Base-by-base conservation (phyloP, 2,329 filamentous ascomycete species). In the Penicillium verrucosum region DNA sequence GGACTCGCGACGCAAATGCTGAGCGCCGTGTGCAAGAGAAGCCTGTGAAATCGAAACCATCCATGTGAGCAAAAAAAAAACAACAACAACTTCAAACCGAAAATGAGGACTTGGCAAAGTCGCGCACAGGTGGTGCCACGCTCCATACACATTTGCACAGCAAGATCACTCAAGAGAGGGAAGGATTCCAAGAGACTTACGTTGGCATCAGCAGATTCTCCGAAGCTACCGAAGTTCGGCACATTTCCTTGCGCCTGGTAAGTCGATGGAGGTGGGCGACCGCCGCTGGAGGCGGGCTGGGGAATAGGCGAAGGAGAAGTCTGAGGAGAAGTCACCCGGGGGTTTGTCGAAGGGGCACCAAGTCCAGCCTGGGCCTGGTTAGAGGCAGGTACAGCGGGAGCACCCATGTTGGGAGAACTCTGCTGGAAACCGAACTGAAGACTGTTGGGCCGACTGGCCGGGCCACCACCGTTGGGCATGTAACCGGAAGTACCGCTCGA, bases 231-330 rank as follows among this genome's bases (percentile, higher is more conserved):
- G 79, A 96, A 97, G 66, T 80, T 84, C 51, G 90, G 84, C 74
- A 88, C 86, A 69, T 85, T 87, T 53, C 84, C 84, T 65, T 88
- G 85, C 63, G 86, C 86, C 65, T 87, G 82, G 62, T 91, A 82
- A 62, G 84, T 84, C 34, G 90, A 88, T 43, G 92, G 91, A 66
- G 92, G 92, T 65, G 92, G 92, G 68, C 91, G 81, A 54, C 87
- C 90, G 66, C 92, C 91, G 69, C 92, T 94, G 34, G 88, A 87
- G 53, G 88, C 85, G 50, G 92, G 90, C 75, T 93, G 90, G 32
- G 94, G 93, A 66, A 97, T 97, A 5, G 94, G 94, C 41, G 90
- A 93, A 4, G 94, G 94, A 44, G 93, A 97, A 65, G 89, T 88
- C 47, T 89, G 87, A 6, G 94, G 94, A 44, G 92, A 96, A 46